Evolutionary conservation across 2,329 filamentous ascomycete genomes (phyloP), one percentile per base, ranked within the genome.

Genomic region (Cephalotrichum gorgonifer): DNA sequence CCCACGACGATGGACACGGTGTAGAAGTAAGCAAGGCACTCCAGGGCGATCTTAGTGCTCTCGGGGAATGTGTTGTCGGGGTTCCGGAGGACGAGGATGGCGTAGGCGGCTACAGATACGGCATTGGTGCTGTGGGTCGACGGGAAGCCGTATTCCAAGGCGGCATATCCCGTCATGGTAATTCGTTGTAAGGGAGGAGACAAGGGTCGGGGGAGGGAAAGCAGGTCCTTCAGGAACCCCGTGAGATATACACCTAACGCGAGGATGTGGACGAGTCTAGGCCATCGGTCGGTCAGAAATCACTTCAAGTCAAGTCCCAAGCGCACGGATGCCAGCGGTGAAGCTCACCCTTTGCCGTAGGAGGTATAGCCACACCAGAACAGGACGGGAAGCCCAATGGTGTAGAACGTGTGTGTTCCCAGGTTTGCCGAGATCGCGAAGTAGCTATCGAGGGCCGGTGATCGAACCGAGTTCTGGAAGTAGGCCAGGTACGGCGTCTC

Each of bases 331-430:
- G 26, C 17, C 26, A 30, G 27, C 12, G 8, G 9, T 12, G 8
- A 47, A 48, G 74, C 83, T 58, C 81, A 94, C 88, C 85, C 90
- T 71, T 93, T 85, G 49, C 88, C 93, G 56, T 95, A 78, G 54
- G 78, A 82, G 41, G 85, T 83, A 67, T 90, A 86, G 48, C 91
- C 91, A 60, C 88, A 95, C 93, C 93, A 98, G 71, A 97, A 97
- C 57, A 95, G 78, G 55, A 97, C 88, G 6, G 93, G 93, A 60
- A 98, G 71, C 51, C 88, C 85, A 56, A 95, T 78, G 90, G 97
- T 97, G 74, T 96, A 98, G 72, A 96, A 97, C 1, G 93, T 98
- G 68, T 98, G 93, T 1, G 93, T 98, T 55, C 93, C 88, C 49
- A 97, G 78, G 65, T 97, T 98, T 54, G 93, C 93, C 1, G 90